These are phyloP conservation scores for Lactarius hatsudake DNA, from an alignment of 768 basidiomycete species.

Conservation along the genomic window DNA sequence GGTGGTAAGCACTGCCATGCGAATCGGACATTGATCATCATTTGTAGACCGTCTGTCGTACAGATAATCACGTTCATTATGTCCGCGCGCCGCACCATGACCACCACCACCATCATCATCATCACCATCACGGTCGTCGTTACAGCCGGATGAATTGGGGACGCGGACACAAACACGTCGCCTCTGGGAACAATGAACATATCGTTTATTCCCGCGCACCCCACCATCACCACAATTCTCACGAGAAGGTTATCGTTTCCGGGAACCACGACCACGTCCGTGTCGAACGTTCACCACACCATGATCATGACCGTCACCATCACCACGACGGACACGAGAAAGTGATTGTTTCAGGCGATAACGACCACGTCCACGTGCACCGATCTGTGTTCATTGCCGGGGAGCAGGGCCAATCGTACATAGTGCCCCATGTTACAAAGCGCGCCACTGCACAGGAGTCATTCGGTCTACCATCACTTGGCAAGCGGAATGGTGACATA, in stretches of 20 bases:
- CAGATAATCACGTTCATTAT: conserved; percentile 9
- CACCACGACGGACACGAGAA: conserved; percentile 25
- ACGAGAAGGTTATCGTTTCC: background rate
- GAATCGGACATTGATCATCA: background rate
- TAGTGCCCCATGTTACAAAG: conserved; percentile 26
- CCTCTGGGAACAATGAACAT: background rate
- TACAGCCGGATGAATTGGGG: background rate
- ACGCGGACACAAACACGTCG: background rate
- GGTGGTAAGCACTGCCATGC: conserved; percentile 3
- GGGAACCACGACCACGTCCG: conserved; percentile 22
- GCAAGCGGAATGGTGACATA: conserved; percentile 16
- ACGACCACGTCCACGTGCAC: conserved; percentile 27
- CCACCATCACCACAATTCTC: conserved; percentile 13
- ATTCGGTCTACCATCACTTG: background rate
- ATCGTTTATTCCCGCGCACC: conserved; percentile 6
- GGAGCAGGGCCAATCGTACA: conserved; percentile 26
- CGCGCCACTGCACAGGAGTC: conserved; percentile 22
- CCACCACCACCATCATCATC: conserved; percentile 18
- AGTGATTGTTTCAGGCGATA: conserved; percentile 26
- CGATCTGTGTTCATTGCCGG: conserved; percentile 25
- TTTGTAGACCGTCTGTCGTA: background rate
- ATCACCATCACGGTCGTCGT: conserved; percentile 12
- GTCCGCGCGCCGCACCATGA: conserved; percentile 5
- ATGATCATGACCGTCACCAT: background rate
- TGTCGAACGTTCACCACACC: conserved; percentile 10